Base-by-base conservation (phyloP, 306 rosid genomes). In the Quercus rubra region DNA sequence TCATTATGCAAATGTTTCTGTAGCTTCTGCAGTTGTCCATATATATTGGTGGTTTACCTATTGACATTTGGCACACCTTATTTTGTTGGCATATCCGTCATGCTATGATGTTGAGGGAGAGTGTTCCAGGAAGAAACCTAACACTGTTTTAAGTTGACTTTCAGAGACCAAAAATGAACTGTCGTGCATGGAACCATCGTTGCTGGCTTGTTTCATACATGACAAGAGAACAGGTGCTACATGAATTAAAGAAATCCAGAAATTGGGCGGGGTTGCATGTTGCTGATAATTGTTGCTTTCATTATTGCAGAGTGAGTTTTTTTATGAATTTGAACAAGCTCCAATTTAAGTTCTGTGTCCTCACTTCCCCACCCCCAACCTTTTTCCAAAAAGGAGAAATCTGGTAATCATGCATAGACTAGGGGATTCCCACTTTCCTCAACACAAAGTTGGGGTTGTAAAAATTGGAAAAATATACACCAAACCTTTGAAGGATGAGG, bases 131-230 rank as follows among this genome's bases (percentile, higher is more conserved):
- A 77, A 75, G 69, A 28, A 61, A 19, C 3, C 68, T 33, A 74
- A 15, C 20, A 70, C 68, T 82, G 23, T 41, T 70, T 49, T 74
- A 59, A 67, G 62, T 79, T 77, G 38, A 21, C 19, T 76, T 79
- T 56, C 87, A 95, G 99, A 90, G 89, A 78, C 90, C 92, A 68
- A 95, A 92, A 87, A 95, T 92, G 98, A 95, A 95, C 82, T 91
- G 91, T 77, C 94, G 98, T 77, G 99, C 98, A 80, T 95, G 98
- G 98, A 92, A 87, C 79, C 94, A 95, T 76, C 90, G 98, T 6
- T 79, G 92, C 91, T 92, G 96, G 98, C 83, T 95, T 82, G 89
- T 91, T 80, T 78, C 88, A 68, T 84, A 90, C 88, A 95, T 95
- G 96, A 77, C 87, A 55, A 77, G 69, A 27, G 90, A 90, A 49